A percentile compares a stretch with the other conserved stretches of the same genome.
Evolutionary conservation across 1,284 basidiomycete genomes (phyloP).

Genomic region (Tetrapyrgos nigripes): DNA sequence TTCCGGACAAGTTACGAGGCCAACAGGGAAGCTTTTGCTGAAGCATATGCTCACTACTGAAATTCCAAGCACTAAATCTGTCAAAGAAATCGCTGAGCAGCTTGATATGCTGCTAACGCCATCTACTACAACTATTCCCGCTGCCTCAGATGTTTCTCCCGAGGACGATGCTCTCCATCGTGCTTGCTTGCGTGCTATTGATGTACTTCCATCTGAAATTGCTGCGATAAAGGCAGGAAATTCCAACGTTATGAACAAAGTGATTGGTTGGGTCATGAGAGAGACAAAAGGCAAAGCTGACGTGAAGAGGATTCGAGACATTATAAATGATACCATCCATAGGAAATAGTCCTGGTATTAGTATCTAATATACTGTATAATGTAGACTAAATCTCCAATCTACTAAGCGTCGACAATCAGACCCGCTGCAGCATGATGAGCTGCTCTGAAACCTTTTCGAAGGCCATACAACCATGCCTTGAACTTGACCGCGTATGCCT

Average conservation of each 20-base stretch:
- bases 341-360: not conserved
- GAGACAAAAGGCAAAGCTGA: constrained; percentile 82
- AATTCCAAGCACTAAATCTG: constrained; percentile 40
- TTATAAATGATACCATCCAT: constrained; percentile 51
- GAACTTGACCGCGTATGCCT: constrained; percentile 65
- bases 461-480: constrained; percentile 74
- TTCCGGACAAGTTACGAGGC: constrained; percentile 54
- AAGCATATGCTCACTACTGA: constrained; percentile 63
- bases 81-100: constrained; percentile 50
- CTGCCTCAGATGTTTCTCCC: constrained; percentile 24
- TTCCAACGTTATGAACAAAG: constrained; percentile 83
- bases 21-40: constrained; percentile 75
- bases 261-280: constrained; percentile 93
- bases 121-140: constrained; percentile 10
- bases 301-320: constrained; percentile 52
- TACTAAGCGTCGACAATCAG: constrained; percentile 2
- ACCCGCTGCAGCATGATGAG: constrained; percentile 73
- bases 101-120: constrained; percentile 50
- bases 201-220: constrained; percentile 74
- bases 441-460: constrained; percentile 64
- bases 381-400: not conserved
- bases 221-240: constrained; percentile 77
- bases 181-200: constrained; percentile 71
- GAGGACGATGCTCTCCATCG: constrained; percentile 43
- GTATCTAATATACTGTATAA: not conserved